Conservation (phyloP, 768 basidiomycete genomes). For the Panaeolus papilionaceus region DNA sequence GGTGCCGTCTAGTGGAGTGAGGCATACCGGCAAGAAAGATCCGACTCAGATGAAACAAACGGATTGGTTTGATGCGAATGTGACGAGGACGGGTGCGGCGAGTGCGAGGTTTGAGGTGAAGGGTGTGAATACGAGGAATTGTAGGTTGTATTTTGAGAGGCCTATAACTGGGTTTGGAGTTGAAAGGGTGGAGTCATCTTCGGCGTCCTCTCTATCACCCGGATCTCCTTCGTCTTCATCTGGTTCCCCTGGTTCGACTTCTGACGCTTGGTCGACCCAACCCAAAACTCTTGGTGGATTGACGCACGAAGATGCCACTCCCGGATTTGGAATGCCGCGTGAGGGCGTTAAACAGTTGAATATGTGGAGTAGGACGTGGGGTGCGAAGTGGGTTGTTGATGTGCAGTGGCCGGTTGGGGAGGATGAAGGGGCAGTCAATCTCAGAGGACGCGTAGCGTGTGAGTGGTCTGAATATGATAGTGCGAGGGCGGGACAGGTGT, state of each 20-base stretch:
- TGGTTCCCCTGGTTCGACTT: no score
- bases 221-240: no score
- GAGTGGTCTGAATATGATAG: constrained; percentile 70
- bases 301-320: background rate
- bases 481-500: constrained; percentile 42
- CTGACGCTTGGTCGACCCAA: no score
- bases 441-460: constrained; percentile 54
- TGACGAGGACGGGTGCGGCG: constrained; percentile 43
- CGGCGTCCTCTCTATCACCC: no score
- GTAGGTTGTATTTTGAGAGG: constrained; percentile 56
- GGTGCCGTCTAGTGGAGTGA: background rate
- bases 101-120: constrained; percentile 52
- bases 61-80: constrained; percentile 50
- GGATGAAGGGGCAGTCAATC: constrained; percentile 18
- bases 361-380: constrained; percentile 68
- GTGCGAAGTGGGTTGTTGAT: constrained; percentile 52
- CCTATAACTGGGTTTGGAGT: constrained; percentile 47
- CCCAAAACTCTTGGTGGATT: constrained; percentile 27
- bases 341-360: constrained; percentile 38
- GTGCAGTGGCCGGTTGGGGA: constrained; percentile 43
- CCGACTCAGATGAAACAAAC: no score
- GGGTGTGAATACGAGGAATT: constrained; percentile 64
- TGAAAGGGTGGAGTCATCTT: background rate
- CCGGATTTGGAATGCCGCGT: constrained; percentile 32
- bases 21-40: no score